phyloP scores from a whole-genome alignment of 140 eudicot species.

The Flaveria floridana region DNA sequence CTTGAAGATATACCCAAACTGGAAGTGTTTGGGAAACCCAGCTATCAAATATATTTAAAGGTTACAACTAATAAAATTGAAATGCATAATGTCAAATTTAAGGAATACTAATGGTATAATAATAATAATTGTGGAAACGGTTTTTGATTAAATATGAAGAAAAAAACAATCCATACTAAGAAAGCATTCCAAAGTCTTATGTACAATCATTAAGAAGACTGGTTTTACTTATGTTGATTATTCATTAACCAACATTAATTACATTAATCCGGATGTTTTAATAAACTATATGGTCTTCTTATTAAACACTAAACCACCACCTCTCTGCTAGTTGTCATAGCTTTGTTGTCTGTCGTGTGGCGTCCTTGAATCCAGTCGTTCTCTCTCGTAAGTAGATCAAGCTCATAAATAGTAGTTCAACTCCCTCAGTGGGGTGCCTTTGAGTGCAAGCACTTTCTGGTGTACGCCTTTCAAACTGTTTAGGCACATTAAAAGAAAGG shows the following conservation, averaged over 20 bases:
- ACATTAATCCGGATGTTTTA: not conserved
- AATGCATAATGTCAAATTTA: slow-evolving; percentile 25
- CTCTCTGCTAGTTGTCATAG: too few species aligned
- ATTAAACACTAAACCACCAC: not conserved
- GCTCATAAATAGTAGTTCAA: too few species aligned
- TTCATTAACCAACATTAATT: not conserved
- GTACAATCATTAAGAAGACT: not conserved
- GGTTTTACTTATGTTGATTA: not conserved
- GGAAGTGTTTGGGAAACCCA: not conserved
- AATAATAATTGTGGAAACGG: slow-evolving; percentile 13
- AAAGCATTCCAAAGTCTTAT: not conserved
- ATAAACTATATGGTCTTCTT: not conserved
- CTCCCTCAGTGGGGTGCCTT: too few species aligned
- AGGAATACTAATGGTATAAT: slow-evolving; percentile 19
- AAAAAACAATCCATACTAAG: not conserved
- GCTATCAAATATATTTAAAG: not conserved
- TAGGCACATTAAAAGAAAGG: too few species aligned
- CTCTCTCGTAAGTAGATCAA: not conserved
- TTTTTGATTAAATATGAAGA: slow-evolving; percentile 19
- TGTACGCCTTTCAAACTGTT: too few species aligned
- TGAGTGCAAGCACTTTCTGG: too few species aligned
- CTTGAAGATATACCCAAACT: slow-evolving; percentile 22
- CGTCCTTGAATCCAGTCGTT: not conserved
- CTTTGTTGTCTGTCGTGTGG: not conserved
- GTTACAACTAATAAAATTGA: slow-evolving; percentile 26